Conservation (phyloP, 2,329 filamentous ascomycete species). For the Hypoxylon sp. region DNA sequence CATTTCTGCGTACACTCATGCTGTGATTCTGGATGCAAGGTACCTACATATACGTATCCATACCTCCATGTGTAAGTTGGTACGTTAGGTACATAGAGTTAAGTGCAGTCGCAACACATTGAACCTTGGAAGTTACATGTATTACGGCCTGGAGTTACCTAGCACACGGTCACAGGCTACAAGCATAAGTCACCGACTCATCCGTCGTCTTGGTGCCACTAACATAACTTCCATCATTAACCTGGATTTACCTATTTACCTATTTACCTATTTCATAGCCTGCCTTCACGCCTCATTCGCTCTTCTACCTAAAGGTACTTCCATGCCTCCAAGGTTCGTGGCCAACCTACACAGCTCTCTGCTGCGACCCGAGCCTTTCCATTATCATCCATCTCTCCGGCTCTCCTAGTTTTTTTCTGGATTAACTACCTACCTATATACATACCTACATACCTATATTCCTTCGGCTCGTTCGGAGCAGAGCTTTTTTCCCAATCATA, state of each 20-base stretch:
- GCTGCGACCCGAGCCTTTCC: slow-evolving; percentile 9
- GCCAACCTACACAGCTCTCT: slow-evolving; percentile 5
- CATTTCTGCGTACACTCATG: neutral
- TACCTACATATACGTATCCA: neutral
- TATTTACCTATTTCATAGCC: neutral
- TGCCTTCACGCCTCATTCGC: neutral
- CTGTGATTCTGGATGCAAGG: neutral
- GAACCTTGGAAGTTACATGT: neutral
- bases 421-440: slow-evolving; percentile 2
- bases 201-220: slow-evolving; percentile 9
- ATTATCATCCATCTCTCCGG: slow-evolving; percentile 16
- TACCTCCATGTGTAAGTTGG: neutral
- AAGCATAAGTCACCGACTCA: slow-evolving; percentile 25
- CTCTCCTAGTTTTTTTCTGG: neutral
- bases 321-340: neutral
- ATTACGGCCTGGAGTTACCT: neutral
- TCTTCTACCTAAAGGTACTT: slow-evolving; percentile 4
- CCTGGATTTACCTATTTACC: neutral
- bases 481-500: slow-evolving; percentile 41
- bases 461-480: slow-evolving; percentile 44
- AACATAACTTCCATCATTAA: neutral
- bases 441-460: slow-evolving; percentile 30
- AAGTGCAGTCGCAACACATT: slow-evolving; percentile 6
- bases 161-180: slow-evolving; percentile 21
- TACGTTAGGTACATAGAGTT: neutral